These are phyloP conservation scores for Globisporangium middletonii DNA, from an alignment of 352 stramenopile species.

Conservation along the genomic window DNA sequence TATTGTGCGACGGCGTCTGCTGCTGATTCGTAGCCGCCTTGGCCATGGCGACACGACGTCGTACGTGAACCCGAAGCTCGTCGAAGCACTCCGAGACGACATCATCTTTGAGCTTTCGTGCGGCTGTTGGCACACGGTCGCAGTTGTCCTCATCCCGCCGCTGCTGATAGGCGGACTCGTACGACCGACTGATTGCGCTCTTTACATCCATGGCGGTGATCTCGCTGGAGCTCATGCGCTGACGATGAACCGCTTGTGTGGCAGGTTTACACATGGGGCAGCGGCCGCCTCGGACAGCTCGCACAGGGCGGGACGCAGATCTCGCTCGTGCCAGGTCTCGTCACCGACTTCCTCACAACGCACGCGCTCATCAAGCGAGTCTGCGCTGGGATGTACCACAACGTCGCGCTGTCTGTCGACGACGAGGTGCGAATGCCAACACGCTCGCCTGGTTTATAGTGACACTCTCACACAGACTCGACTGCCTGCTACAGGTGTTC, in stretches of 20 bases:
- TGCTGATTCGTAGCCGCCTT: slow-evolving; percentile 34
- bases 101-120: slow-evolving; percentile 79
- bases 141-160: slow-evolving; percentile 83
- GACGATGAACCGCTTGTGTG: background rate
- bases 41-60: slow-evolving; percentile 69
- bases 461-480: background rate
- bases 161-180: slow-evolving; percentile 78
- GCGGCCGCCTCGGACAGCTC: slow-evolving; percentile 83
- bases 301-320: slow-evolving; percentile 73
- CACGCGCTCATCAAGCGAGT: slow-evolving; percentile 85
- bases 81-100: slow-evolving; percentile 63
- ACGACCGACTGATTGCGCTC: background rate
- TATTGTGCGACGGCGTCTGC: background rate
- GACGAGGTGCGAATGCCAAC: slow-evolving; percentile 48
- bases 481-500: slow-evolving; percentile 55
- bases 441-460: background rate
- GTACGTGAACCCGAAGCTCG: slow-evolving; percentile 64
- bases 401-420: slow-evolving; percentile 86
- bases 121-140: slow-evolving; percentile 85
- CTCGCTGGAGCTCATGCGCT: background rate
- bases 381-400: slow-evolving; percentile 88
- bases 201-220: background rate
- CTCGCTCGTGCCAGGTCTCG: slow-evolving; percentile 56
- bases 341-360: slow-evolving; percentile 74
- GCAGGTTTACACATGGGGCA: slow-evolving; percentile 91